phyloP scores from a whole-genome alignment of 768 basidiomycete species.

The Omphalotus guepiniiformis region DNA sequence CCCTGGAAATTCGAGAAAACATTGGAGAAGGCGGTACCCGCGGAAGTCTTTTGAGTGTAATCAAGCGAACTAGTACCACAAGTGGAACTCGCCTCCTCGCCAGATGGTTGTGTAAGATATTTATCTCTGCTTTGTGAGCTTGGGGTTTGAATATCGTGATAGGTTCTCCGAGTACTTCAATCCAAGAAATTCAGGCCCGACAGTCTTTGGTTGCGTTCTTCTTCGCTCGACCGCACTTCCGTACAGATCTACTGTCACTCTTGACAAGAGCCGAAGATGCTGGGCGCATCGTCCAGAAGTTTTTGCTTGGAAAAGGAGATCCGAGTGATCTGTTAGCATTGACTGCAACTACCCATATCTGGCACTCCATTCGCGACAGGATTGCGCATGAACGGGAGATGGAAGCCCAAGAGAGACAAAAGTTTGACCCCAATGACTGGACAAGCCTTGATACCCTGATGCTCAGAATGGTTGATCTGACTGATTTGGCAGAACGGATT shows the following conservation, averaged over 20 bases:
- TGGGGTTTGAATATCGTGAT: slow-evolving; percentile 9
- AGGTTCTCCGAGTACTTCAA: slow-evolving; percentile 84
- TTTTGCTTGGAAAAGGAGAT: slow-evolving; percentile 65
- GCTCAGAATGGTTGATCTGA: slow-evolving; percentile 46
- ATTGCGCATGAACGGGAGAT: slow-evolving; percentile 53
- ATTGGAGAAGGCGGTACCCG: slow-evolving; percentile 66
- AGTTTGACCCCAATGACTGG: slow-evolving; percentile 44
- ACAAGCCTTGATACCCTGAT: slow-evolving; percentile 48
- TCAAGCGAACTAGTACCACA: slow-evolving; percentile 74
- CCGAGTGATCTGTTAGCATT: slow-evolving; percentile 62
- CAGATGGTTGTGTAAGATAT: slow-evolving; percentile 69
- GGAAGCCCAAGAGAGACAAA: slow-evolving; percentile 34
- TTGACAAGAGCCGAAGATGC: slow-evolving; percentile 64
- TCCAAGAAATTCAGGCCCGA: slow-evolving; percentile 63
- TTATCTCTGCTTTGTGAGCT: slow-evolving; percentile 33
- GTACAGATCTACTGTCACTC: slow-evolving; percentile 53
- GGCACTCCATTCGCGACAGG: slow-evolving; percentile 48
- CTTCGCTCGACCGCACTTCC: slow-evolving; percentile 53
- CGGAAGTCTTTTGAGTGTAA: slow-evolving; percentile 69
- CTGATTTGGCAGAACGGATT: slow-evolving; percentile 53
- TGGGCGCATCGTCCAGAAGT: slow-evolving; percentile 72
- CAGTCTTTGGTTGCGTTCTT: slow-evolving; percentile 80
- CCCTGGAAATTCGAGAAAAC: slow-evolving; percentile 80
- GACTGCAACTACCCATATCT: slow-evolving; percentile 55
- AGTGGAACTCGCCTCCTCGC: slow-evolving; percentile 73